These are phyloP conservation scores for Alternaria ethzedia DNA, from an alignment of 2,329 filamentous ascomycete genomes.

Conservation along the genomic window DNA sequence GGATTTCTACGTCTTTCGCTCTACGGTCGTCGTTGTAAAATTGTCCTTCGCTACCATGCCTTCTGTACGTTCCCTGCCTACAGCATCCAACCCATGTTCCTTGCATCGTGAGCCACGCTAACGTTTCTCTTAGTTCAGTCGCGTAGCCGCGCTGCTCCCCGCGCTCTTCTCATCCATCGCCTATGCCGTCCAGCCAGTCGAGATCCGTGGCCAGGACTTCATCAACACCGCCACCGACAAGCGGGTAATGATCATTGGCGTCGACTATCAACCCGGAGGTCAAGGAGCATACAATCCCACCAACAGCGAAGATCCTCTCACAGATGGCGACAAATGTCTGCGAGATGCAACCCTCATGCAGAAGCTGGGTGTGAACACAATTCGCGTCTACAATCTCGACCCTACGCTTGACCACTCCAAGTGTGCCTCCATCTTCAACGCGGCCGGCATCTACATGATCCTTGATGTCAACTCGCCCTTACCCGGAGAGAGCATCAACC, in stretches of 20 bases:
- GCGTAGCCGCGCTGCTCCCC: constrained; percentile 33
- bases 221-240: constrained; percentile 64
- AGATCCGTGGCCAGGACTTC: constrained; percentile 66
- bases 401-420: constrained; percentile 65
- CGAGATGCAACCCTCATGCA: constrained; percentile 70
- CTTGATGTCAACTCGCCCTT: constrained; percentile 70
- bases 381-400: constrained; percentile 69
- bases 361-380: constrained; percentile 66
- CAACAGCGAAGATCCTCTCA: constrained; percentile 61
- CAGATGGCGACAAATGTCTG: constrained; percentile 63
- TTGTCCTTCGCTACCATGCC: constrained; percentile 14
- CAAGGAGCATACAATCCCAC: constrained; percentile 62
- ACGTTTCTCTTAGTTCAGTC: constrained; percentile 30
- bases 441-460: constrained; percentile 70
- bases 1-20: not conserved
- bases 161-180: constrained; percentile 52
- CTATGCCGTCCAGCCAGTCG: constrained; percentile 62
- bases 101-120: constrained; percentile 10
- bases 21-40: constrained; percentile 2
- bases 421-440: constrained; percentile 70
- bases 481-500: constrained; percentile 62
- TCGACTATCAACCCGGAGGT: constrained; percentile 68
- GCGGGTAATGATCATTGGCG: constrained; percentile 67
- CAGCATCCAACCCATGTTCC: constrained; percentile 3
- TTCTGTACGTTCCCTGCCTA: constrained; percentile 4